A percentile compares a stretch with the other conserved stretches of the same genome.
Evolutionary conservation across 768 basidiomycete genomes (phyloP).

Genomic region (Leccinum arenicola): DNA sequence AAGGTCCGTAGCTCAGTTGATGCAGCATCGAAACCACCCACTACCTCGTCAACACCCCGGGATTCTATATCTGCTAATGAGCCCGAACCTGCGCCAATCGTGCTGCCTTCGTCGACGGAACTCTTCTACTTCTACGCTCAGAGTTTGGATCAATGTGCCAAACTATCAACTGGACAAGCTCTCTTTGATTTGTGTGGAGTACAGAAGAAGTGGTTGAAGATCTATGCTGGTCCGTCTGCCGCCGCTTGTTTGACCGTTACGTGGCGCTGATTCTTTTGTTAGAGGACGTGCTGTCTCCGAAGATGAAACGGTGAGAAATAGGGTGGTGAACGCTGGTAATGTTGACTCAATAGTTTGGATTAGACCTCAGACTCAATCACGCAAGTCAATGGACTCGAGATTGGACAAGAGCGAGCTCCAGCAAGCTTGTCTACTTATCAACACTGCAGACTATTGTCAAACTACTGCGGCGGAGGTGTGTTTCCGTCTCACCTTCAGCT

Average conservation of each 20-base stretch:
- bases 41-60: slow-evolving; percentile 31
- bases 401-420: slow-evolving; percentile 72
- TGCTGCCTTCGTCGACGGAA: slow-evolving; percentile 92
- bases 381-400: slow-evolving; percentile 79
- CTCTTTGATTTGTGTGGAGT: slow-evolving; percentile 78
- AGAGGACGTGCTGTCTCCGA: slow-evolving; percentile 85
- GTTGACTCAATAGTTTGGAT: slow-evolving; percentile 3
- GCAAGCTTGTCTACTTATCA: slow-evolving; percentile 86
- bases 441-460: slow-evolving; percentile 97
- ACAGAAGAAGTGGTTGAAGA: slow-evolving; percentile 91
- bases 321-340: not conserved
- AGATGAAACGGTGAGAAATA: slow-evolving; percentile 62
- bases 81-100: slow-evolving; percentile 51
- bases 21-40: slow-evolving; percentile 30
- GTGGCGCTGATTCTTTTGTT: slow-evolving; percentile 1
- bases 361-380: slow-evolving; percentile 43
- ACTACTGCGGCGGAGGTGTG: slow-evolving; percentile 82
- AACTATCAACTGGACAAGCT: slow-evolving; percentile 80
- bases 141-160: slow-evolving; percentile 91
- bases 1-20: slow-evolving; percentile 72
- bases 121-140: slow-evolving; percentile 97
- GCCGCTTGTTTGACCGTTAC: not conserved
- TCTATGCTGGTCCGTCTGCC: slow-evolving; percentile 77
- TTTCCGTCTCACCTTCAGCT: not conserved
- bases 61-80: slow-evolving; percentile 41